phyloP scores from a whole-genome alignment of 805 yeast genomes.

The Teunomyces gatunensis region DNA sequence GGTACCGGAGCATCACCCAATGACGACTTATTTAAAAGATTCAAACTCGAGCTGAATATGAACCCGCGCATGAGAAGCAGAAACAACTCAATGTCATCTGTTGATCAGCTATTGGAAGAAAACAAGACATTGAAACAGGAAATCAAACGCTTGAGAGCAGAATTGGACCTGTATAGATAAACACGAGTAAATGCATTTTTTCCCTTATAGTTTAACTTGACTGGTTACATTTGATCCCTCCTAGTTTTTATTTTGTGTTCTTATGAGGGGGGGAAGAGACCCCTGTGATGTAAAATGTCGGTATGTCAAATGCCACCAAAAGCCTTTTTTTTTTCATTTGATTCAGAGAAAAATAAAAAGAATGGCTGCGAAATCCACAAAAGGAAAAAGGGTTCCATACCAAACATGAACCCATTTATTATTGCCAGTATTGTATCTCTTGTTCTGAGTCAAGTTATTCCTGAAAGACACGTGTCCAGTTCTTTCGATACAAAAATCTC shows the following conservation, averaged over 20 bases:
- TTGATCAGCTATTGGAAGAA: constrained; percentile 12
- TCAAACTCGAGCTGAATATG: constrained; percentile 4
- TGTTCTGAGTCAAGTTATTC: not conserved
- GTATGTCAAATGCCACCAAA: not conserved
- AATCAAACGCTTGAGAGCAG: constrained; percentile 10
- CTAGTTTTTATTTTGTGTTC: not conserved
- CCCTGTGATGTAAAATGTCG: not conserved
- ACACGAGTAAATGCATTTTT: not conserved
- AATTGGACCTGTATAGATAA: constrained; percentile 4
- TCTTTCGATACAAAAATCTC: not conserved
- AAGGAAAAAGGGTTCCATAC: not conserved
- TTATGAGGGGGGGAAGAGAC: too few relatives aligned
- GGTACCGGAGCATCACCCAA: not conserved
- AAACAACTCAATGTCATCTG: constrained; percentile 7
- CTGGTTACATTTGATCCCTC: not conserved
- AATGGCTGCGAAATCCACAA: constrained; percentile 5
- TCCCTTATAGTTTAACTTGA: not conserved
- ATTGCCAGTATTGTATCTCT: not conserved
- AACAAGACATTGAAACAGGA: constrained; percentile 11
- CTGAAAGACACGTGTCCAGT: not conserved
- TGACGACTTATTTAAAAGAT: constrained; percentile 9
- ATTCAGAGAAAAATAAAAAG: not conserved
- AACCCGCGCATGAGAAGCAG: constrained; percentile 11
- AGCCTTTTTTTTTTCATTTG: too few relatives aligned
- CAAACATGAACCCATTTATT: not conserved